Conservation (phyloP, 2,329 filamentous ascomycete genomes). For the Ophidiomyces ophidiicola region DNA sequence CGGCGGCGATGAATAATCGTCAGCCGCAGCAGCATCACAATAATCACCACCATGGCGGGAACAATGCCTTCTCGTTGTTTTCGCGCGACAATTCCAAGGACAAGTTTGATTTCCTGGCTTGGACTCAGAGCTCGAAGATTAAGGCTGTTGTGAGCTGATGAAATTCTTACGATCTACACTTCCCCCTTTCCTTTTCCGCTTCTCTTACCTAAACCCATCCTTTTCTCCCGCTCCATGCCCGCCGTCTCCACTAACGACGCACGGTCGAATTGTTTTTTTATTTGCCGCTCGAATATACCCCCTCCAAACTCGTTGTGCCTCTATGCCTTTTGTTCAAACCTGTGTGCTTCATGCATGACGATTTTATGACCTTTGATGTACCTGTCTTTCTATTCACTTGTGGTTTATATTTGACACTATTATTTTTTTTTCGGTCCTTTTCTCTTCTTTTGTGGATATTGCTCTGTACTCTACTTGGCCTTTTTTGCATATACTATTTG, state of each 20-base stretch:
- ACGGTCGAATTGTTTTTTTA: no score
- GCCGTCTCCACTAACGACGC: no score
- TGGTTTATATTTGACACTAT: constrained; percentile 5
- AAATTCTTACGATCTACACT: constrained; percentile 10
- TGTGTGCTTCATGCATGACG: constrained; percentile 12
- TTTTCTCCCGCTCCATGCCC: no score
- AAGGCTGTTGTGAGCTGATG: constrained; percentile 28
- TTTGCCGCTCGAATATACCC: no score
- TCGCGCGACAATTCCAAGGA: constrained; percentile 35
- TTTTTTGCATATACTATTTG: not conserved
- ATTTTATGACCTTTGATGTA: constrained; percentile 19
- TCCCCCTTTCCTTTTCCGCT: constrained; percentile 13
- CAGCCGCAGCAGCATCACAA: no score
- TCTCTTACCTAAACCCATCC: no score
- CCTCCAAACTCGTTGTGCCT: no score
- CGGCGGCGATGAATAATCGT: no score
- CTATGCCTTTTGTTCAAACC: no score
- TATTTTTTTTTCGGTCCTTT: not conserved
- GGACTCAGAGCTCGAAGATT: constrained; percentile 36
- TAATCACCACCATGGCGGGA: no score
- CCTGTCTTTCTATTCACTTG: constrained; percentile 1
- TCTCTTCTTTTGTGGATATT: not conserved
- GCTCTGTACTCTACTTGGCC: no score
- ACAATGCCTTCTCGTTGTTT: constrained; percentile 18
- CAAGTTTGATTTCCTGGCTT: constrained; percentile 42